A percentile compares a stretch with the other conserved stretches of the same genome.
Conservation (phyloP, 2,329 filamentous ascomycete species). For the Blastomyces parvus region DNA sequence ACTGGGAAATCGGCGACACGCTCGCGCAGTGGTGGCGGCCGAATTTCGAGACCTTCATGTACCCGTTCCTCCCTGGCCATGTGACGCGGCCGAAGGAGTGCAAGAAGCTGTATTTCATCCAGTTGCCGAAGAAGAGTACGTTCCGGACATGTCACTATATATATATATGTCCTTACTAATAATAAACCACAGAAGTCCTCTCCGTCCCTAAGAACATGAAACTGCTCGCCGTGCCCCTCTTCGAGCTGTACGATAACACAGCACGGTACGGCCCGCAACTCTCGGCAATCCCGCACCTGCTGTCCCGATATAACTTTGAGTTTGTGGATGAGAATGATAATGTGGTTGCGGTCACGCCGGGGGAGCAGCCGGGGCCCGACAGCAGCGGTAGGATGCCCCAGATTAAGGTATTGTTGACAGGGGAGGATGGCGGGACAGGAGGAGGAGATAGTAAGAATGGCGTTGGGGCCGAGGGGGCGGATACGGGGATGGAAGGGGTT, state of each 20-base stretch:
- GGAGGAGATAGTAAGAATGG: neutral
- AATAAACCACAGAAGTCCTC: constrained; percentile 61
- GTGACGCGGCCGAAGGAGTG: constrained; percentile 96
- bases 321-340: constrained; percentile 91
- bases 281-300: constrained; percentile 86
- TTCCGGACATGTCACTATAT: neutral
- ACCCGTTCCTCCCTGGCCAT: constrained; percentile 92
- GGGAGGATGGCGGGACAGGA: constrained; percentile 33
- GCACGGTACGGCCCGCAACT: constrained; percentile 90
- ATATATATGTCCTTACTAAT: neutral
- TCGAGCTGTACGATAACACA: constrained; percentile 97
- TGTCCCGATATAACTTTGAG: constrained; percentile 94
- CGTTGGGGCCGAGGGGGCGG: neutral
- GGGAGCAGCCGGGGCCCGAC: constrained; percentile 47
- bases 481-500: constrained; percentile 18
- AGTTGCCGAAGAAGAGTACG: constrained; percentile 81
- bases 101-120: constrained; percentile 98
- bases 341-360: constrained; percentile 75
- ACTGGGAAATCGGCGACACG: constrained; percentile 92
- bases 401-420: constrained; percentile 51
- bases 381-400: constrained; percentile 39
- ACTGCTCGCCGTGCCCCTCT: constrained; percentile 87
- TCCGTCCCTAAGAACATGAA: constrained; percentile 99
- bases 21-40: constrained; percentile 97
- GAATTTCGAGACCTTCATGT: constrained; percentile 99